Conservation (phyloP, 2,329 filamentous ascomycete species). For the Sphaceloma murrayae region DNA sequence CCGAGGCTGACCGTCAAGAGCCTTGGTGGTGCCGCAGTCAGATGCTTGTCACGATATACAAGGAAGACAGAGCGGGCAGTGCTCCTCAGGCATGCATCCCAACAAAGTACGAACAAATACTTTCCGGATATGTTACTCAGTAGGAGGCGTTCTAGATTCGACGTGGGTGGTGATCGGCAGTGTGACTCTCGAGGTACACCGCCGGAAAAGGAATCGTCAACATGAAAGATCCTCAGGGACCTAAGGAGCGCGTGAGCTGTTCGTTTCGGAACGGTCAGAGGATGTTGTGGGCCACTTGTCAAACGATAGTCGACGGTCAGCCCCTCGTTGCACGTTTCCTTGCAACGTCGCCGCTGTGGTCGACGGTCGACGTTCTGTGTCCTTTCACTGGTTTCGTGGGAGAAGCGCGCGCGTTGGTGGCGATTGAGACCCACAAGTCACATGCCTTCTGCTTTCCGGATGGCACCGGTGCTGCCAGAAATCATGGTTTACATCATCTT, state of each 20-base stretch:
- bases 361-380: no score
- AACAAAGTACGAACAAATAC: neutral
- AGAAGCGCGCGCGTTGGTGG: no score
- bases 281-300: constrained; percentile 1
- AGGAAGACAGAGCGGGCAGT: neutral
- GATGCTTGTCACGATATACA: neutral
- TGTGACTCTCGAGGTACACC: neutral
- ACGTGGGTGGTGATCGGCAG: neutral
- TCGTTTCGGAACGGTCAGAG: constrained; percentile 1
- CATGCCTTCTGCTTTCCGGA: no score
- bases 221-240: neutral
- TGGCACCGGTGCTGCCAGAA: no score
- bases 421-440: no score
- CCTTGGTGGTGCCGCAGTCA: no score
- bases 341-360: no score
- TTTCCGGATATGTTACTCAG: neutral
- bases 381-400: no score
- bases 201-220: neutral
- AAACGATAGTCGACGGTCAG: constrained; percentile 5
- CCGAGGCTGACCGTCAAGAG: no score
- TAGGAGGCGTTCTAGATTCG: constrained; percentile 13
- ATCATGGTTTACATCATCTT: no score
- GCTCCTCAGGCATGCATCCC: neutral
- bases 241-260: no score
- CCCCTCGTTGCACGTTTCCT: no score